A percentile compares a stretch with the other conserved stretches of the same genome.
These are phyloP conservation scores for Abortiporus biennis DNA, from an alignment of 1,284 basidiomycete genomes.

Conservation along the genomic window DNA sequence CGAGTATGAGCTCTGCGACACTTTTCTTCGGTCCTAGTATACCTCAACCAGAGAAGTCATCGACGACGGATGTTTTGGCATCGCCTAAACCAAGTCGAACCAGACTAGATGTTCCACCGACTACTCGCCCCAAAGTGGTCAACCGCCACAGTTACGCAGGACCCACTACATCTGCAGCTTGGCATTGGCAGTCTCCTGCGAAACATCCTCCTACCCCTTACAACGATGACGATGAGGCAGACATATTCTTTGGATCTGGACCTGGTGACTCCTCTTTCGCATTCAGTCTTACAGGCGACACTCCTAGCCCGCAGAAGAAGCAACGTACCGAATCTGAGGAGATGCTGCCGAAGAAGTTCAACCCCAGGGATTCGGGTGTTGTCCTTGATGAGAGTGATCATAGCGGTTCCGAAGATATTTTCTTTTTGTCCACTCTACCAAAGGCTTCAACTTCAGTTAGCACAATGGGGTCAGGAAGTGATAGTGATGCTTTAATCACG, in stretches of 20 bases:
- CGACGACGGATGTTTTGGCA: constrained; percentile 12
- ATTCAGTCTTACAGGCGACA: constrained; percentile 46
- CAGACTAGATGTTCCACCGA: constrained; percentile 3
- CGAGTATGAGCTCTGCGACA: constrained; percentile 50
- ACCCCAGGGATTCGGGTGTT: constrained; percentile 62
- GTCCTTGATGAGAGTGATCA: constrained; percentile 58
- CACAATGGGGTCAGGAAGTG: constrained; percentile 51
- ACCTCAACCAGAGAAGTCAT: constrained; percentile 16
- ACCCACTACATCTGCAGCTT: constrained; percentile 6
- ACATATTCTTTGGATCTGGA: constrained; percentile 49
- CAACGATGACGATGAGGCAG: constrained; percentile 38
- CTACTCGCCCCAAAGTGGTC: constrained; percentile 22
- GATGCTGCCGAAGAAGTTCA: constrained; percentile 59
- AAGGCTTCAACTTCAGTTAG: constrained; percentile 53
- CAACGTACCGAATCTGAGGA: constrained; percentile 26
- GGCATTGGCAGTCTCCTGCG: constrained; percentile 11
- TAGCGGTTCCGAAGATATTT: constrained; percentile 19
- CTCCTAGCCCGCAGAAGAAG: constrained; percentile 52
- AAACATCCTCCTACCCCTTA: constrained; percentile 15
- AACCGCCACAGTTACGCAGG: constrained; percentile 63
- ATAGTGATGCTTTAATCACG: constrained; percentile 58
- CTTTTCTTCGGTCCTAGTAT: constrained; percentile 71
- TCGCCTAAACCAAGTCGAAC: constrained; percentile 14
- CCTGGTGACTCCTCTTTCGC: constrained; percentile 42
- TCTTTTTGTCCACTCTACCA: constrained; percentile 26